Base-by-base conservation (phyloP, 2,329 filamentous ascomycete genomes). In the Trichocomaceae sp. region DNA sequence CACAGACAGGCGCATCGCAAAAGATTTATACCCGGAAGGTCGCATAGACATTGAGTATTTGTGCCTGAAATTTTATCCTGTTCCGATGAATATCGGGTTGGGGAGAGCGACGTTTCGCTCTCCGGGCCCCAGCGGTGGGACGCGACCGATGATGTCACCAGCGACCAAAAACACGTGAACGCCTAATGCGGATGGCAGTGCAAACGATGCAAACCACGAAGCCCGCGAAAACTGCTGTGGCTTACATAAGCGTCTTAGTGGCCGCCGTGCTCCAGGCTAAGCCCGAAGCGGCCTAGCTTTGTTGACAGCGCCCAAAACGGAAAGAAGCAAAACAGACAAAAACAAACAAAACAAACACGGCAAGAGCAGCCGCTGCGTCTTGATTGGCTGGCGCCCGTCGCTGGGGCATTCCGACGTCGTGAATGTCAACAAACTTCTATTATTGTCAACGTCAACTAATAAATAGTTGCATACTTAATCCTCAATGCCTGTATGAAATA, bases 131-230 rank as follows among this genome's bases (percentile, higher is more conserved):
- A 5, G 22, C 20, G 50, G 65, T 39, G 47, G 60, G 63, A 66
- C 65, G 65, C 63, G 65, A 56, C 46, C 19, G 19, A 56, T 67
- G 65, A 67, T 66, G 64, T 65, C 63, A 64, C 59, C n/a, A 29
- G 22, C 26, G 42, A 15, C 29, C 29, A 19, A 23, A 20, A 48
- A 33, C 20, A 22, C 17, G 8, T 17, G 26, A 47, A 26, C 37
- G 13, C n/a, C n/a, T n/a, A n/a, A n/a, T n/a, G n/a, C n/a, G n/a
- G n/a, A n/a, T 10, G 31, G 33, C 51, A 44, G 20, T 50, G 53
- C 60, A 62, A 63, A 65, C 33, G 19, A 31, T 2, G 15, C 46
- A 50, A 55, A 55, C 22, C n/a, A n/a, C n/a, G n/a, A n/a, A n/a
- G n/a, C n/a, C n/a, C n/a, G n/a, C n/a, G n/a, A n/a, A n/a, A n/a